Evolutionary conservation across 768 basidiomycete genomes (phyloP).

Genomic region (Auriscalpium microsporum): DNA sequence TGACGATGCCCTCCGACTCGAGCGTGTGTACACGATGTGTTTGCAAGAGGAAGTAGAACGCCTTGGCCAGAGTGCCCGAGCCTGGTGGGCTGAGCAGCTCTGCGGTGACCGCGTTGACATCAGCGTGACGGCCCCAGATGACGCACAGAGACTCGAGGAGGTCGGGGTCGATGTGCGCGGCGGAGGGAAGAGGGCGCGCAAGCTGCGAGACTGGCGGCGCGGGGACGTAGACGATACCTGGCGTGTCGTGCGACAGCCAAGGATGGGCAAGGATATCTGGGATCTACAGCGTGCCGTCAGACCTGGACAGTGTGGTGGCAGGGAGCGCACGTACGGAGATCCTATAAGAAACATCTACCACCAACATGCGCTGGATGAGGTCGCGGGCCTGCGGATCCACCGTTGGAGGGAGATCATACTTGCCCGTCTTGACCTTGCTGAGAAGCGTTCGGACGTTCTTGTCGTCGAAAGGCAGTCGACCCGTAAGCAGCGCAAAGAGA

Average conservation of each 20-base stretch:
- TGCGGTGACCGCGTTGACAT: constrained; percentile 45
- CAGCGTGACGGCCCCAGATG: constrained; percentile 75
- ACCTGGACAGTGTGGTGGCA: not conserved
- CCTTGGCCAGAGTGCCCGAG: constrained; percentile 70
- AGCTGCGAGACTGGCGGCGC: constrained; percentile 38
- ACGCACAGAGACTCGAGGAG: constrained; percentile 71
- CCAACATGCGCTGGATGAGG: constrained; percentile 78
- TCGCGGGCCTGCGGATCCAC: constrained; percentile 82
- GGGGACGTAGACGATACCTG: constrained; percentile 37
- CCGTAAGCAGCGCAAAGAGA: constrained; percentile 82
- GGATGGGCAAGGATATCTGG: constrained; percentile 80
- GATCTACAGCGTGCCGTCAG: constrained; percentile 44
- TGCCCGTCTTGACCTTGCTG: constrained; percentile 78
- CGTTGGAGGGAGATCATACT: constrained; percentile 74
- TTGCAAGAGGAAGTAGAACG: constrained; percentile 79
- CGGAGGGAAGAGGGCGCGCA: constrained; percentile 60
- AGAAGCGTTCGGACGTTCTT: constrained; percentile 72
- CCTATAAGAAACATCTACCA: constrained; percentile 70
- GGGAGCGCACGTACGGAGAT: constrained; percentile 57
- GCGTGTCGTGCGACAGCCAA: constrained; percentile 56
- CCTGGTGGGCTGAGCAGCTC: constrained; percentile 67
- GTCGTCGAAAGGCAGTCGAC: constrained; percentile 91
- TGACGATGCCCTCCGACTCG: constrained; percentile 44
- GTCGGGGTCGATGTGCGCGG: constrained; percentile 65
- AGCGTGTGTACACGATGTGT: constrained; percentile 63